Percentiles rank a stretch among this genome's conserved stretches.
These are phyloP conservation scores for Dioscorea dumetorum DNA, from an alignment of 106 monocot species.

Conservation along the genomic window DNA sequence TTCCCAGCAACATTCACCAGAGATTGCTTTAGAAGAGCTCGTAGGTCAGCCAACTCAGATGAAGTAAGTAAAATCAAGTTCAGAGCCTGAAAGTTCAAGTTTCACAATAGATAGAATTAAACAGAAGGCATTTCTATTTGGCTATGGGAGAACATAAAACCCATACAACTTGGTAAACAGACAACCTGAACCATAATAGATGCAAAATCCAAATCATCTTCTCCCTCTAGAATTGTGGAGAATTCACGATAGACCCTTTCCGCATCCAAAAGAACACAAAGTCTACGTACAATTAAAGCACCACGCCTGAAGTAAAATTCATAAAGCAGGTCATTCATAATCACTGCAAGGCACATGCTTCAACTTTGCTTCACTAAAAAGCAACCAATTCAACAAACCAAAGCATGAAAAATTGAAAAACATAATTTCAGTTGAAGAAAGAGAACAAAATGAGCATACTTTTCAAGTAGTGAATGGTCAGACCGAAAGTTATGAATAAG, in stretches of 20 bases:
- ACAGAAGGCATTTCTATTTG: background rate
- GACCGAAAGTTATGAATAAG: conserved; percentile 51
- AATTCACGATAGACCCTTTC: conserved; percentile 84
- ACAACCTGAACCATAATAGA: conserved; percentile 93
- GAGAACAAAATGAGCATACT: conserved; percentile 27
- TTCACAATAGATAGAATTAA: background rate
- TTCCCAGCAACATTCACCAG: conserved; percentile 64
- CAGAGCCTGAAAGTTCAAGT: conserved; percentile 57
- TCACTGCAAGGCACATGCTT: background rate
- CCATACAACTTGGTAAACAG: background rate
- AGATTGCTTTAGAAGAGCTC: conserved; percentile 68
- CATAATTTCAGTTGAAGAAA: background rate
- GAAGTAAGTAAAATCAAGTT: conserved; percentile 98
- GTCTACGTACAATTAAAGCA: conserved; percentile 82
- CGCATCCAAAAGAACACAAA: conserved; percentile 84
- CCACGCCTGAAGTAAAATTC: conserved; percentile 56
- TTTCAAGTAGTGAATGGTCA: conserved; percentile 69
- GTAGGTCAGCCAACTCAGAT: conserved; percentile 71
- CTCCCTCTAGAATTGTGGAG: conserved; percentile 71
- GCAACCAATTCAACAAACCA: background rate
- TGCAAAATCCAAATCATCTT: conserved; percentile 84
- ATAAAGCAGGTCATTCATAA: background rate
- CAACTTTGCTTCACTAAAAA: background rate
- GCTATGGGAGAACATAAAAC: background rate
- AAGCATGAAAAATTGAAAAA: background rate